Base-by-base conservation (phyloP, 2,329 filamentous ascomycete species). In the Coniochaeta ligniaria region DNA sequence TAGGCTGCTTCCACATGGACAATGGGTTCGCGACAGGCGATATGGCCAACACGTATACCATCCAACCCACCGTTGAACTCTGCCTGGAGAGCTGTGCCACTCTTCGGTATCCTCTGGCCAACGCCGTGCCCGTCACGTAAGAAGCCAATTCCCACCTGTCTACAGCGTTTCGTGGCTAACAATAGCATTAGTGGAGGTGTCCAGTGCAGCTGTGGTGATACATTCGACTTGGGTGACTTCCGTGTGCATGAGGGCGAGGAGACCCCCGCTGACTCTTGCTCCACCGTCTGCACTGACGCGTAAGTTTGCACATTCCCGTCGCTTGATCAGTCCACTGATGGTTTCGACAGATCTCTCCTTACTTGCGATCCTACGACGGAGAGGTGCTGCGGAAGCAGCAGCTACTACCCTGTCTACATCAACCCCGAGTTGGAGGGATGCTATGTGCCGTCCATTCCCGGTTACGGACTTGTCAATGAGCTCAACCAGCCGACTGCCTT, bases 371-470 rank as follows among this genome's bases (percentile, higher is more conserved):
- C 64, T 35, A 28, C 20, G 0, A 63, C 65, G 2, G 60, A 64
- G 35, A 60, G 63, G 50, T 69, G 71, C 67, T 70, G 70, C 63
- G 66, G 59, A 28, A 54, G 28, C 8, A 60, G 28, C 35, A 59
- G 63, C 33, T 70, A 78, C 14, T 79, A 75, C 65, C 78, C 81
- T 60, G 74, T 83, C 35, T 75, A 79, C 24, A 79, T 80, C 28
- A 83, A 82, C 63, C 77, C 80, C 1, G 76, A 78, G 2, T 68
- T 82, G 38, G 77, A 81, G 59, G 71, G 72, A 8, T 83, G 82
- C 70, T 81, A 79, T 64, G 60, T 63, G 6, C 71, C 71, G 0
- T 33, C 41, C 6, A 70, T 71, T 20, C 71, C 71, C 1, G 71
- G 71, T 17, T 61, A 58, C 61, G 54, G 31, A 57, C 31, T 28